Percentiles rank a stretch among this genome's conserved stretches.
Evolutionary conservation across 1,284 basidiomycete genomes (phyloP).

Genomic region (Microbotryomycetes sp.): DNA sequence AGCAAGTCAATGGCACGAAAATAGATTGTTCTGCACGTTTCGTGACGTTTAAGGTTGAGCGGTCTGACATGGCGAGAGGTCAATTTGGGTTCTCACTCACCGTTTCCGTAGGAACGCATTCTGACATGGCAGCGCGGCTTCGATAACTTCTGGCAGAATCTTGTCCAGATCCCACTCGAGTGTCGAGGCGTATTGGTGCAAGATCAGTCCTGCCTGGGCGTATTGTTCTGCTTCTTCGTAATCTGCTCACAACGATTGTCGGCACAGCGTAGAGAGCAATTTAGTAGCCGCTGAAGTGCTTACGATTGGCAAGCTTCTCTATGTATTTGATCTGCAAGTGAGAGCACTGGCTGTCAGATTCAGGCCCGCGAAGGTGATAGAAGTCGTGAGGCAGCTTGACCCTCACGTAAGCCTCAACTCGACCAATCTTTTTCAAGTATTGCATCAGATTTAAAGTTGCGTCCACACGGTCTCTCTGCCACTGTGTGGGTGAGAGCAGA

Average conservation of each 20-base stretch:
- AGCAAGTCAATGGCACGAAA: conserved; percentile 45
- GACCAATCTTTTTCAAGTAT: conserved; percentile 53
- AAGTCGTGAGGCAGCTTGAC: neutral
- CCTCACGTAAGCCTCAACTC: neutral
- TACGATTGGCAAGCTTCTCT: conserved; percentile 7
- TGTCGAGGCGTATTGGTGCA: neutral
- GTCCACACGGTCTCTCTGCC: conserved; percentile 86
- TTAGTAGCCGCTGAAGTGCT: conserved; percentile 16
- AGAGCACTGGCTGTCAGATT: neutral
- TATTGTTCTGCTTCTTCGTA: conserved; percentile 13
- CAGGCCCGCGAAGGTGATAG: too few relatives aligned
- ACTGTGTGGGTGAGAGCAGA: conserved; percentile 41
- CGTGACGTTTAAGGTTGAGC: too few relatives aligned
- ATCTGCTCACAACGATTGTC: too few relatives aligned
- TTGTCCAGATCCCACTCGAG: neutral
- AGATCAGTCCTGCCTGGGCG: neutral
- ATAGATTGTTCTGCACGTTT: conserved; percentile 31
- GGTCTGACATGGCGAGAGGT: neutral
- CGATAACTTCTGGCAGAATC: neutral
- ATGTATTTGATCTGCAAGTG: neutral
- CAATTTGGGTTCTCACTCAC: conserved; percentile 1
- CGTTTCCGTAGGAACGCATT: conserved; percentile 92
- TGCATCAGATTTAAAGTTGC: conserved; percentile 88
- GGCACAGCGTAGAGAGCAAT: too few relatives aligned
- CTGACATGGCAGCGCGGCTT: conserved; percentile 69